phyloP scores from a whole-genome alignment of 345 rosid species.

The Salix arbutifolia region DNA sequence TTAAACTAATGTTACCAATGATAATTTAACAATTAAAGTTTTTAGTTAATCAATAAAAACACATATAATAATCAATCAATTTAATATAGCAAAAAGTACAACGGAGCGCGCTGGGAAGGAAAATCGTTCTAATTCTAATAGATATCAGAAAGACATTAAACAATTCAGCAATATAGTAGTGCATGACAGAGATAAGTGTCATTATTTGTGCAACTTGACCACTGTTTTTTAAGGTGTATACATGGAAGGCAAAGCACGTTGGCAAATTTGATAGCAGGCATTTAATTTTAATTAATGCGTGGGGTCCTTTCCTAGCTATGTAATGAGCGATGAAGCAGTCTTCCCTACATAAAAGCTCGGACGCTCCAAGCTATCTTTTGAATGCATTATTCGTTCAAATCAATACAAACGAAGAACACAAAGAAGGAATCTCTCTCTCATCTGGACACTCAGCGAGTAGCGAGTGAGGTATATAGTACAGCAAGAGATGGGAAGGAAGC shows the following conservation, averaged over 20 bases:
- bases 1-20: no score
- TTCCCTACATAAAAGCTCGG: not conserved
- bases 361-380: not conserved
- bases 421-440: no score
- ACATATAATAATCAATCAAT: no score
- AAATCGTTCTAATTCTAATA: no score
- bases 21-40: no score
- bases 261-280: not conserved
- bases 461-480: not conserved
- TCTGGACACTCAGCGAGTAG: not conserved
- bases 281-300: not conserved
- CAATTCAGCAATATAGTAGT: not conserved
- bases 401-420: not conserved
- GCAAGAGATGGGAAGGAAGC: constrained; percentile 22
- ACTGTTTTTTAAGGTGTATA: not conserved
- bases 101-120: no score
- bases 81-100: no score
- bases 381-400: not conserved
- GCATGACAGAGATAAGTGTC: no score
- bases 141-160: not conserved
- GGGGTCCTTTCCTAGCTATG: not conserved
- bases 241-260: not conserved
- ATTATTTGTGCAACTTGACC: no score
- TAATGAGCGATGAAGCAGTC: not conserved
- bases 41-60: no score